Conservation (phyloP, 2,329 filamentous ascomycete species). For the Arthroderma sp. region DNA sequence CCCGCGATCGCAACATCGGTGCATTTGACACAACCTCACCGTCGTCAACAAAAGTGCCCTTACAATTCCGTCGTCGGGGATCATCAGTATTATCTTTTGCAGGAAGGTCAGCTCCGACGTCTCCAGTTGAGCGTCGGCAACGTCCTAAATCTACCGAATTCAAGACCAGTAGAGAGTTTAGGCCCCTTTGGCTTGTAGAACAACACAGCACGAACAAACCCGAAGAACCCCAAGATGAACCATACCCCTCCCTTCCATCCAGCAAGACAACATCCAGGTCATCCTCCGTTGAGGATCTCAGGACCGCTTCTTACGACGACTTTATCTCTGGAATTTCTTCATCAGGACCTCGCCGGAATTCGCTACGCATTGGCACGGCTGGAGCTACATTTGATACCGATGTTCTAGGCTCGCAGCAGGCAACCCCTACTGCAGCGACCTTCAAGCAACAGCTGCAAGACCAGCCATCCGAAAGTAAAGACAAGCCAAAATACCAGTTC, state of each 20-base stretch:
- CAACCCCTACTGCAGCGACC: slow-evolving; percentile 52
- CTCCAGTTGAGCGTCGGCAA: slow-evolving; percentile 7
- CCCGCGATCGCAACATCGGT: slow-evolving; percentile 18
- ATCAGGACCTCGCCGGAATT: slow-evolving; percentile 14
- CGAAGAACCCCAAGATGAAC: slow-evolving; percentile 27
- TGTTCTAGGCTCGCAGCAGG: slow-evolving; percentile 49
- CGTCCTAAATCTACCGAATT: slow-evolving; percentile 41
- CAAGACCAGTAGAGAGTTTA: slow-evolving; percentile 50
- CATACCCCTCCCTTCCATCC: slow-evolving; percentile 38
- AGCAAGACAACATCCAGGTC: slow-evolving; percentile 37
- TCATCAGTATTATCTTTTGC: no score
- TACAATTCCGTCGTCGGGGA: slow-evolving; percentile 39
- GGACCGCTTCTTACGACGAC: slow-evolving; percentile 5
- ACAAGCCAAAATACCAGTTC: slow-evolving; percentile 33
- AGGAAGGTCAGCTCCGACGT: no score
- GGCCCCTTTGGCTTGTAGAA: slow-evolving; percentile 72
- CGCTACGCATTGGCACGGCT: slow-evolving; percentile 23
- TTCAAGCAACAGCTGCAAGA: slow-evolving; percentile 24
- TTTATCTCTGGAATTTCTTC: background rate
- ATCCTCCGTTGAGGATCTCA: slow-evolving; percentile 33
- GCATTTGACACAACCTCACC: slow-evolving; percentile 18
- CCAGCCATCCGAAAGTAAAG: slow-evolving; percentile 16
- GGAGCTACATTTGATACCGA: slow-evolving; percentile 29
- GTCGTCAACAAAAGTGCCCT: slow-evolving; percentile 43
- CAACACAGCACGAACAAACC: slow-evolving; percentile 36